Percentiles rank a stretch among this genome's conserved stretches.
These are phyloP conservation scores for Monosporascus sp. DNA, from an alignment of 2,329 filamentous ascomycete genomes.

Conservation along the genomic window DNA sequence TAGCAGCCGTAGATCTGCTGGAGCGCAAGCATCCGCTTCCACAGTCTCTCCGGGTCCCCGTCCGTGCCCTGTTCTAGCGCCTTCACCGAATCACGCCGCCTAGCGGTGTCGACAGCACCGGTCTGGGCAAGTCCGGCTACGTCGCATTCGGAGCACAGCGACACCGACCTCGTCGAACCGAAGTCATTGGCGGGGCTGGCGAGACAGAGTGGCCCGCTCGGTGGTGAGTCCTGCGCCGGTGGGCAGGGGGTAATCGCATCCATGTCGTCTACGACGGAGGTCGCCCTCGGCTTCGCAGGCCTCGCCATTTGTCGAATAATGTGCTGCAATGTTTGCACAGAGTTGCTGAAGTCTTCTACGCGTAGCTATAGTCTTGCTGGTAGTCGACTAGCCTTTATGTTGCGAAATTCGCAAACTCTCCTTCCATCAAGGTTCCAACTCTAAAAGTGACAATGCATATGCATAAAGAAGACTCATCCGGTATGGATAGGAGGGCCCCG, in stretches of 20 bases:
- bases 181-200: conserved; percentile 9
- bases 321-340: background rate
- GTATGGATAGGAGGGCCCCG: no score
- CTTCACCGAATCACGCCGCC: conserved; percentile 22
- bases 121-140: conserved; percentile 5
- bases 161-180: conserved; percentile 16
- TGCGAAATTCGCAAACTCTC: no score
- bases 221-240: background rate
- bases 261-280: conserved; percentile 21
- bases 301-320: conserved; percentile 5
- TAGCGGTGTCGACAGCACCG: conserved; percentile 4
- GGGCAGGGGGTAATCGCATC: conserved; percentile 30
- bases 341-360: background rate
- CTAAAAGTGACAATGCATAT: no score
- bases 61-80: conserved; percentile 28
- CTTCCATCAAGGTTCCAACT: no score
- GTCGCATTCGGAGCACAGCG: conserved; percentile 17
- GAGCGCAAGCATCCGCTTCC: conserved; percentile 44
- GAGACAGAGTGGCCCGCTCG: background rate
- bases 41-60: conserved; percentile 37
- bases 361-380: no score
- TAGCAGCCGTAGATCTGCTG: conserved; percentile 44
- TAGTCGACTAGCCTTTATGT: no score
- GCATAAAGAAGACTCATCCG: no score
- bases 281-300: conserved; percentile 4